Base-by-base conservation (phyloP, 345 rosid genomes). In the Bruguiera sexangula region DNA sequence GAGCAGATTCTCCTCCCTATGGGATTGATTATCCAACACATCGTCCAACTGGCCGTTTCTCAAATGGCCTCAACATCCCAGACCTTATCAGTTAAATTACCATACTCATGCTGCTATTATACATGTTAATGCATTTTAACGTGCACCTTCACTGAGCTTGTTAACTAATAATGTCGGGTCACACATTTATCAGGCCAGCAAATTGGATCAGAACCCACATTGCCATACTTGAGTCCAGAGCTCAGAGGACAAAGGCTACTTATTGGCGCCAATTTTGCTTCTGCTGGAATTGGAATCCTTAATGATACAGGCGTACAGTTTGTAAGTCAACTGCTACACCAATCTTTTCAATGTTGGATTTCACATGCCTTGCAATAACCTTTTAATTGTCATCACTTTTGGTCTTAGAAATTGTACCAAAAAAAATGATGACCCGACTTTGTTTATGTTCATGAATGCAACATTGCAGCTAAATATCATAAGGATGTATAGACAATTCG, bases 181-280 rank as follows among this genome's bases (percentile, higher is more conserved):
- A 22, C 57, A 51, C 30, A 8, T 6, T 70, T 15, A 18, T 13
- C 65, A 92, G 98, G 87, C 78, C 68, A 82, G 76, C 66, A 81
- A 64, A 74, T 92, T 59, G 90, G 90, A 48, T 73, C 90, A 1
- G 78, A 84, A 75, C 30, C 95, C 11, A 78, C 84, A 26, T 61
- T 89, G 82, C 96, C 98, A 11, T 86, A 85, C 73, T 79, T 93
- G 79, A 90, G 87, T 75, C 97, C 96, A 7, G 83, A 77, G 22
- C 84, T 93, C 34, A 82, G 75, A 0, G 87, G 90, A 8, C 77
- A 66, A 43, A 86, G 64, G 72, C 82, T 90, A 30, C 82, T 90
- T 6, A 30, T 74, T 18, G 98, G 98, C 30, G 97, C 98, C 55
- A 93, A 90, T 77, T 93, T 90, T 65, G 98, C 98, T 18, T 90